Evolutionary conservation across 1,139 yeast genomes (phyloP).

Genomic region (Waltiozyma sp.): DNA sequence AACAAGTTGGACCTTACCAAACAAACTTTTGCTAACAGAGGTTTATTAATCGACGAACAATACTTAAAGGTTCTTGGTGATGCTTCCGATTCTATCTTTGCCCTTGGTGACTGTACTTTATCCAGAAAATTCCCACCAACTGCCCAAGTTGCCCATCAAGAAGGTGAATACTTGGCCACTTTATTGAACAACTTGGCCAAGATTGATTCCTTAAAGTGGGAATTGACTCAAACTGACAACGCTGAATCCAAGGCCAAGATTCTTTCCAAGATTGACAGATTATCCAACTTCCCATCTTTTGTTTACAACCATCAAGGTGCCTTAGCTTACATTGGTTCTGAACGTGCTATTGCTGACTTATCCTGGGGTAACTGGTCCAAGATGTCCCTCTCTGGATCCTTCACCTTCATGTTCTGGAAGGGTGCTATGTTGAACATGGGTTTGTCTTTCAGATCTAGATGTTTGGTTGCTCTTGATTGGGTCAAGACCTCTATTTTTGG

Average conservation of each 20-base stretch:
- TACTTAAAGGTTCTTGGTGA: constrained; percentile 77
- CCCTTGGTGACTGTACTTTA: constrained; percentile 89
- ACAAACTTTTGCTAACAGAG: constrained; percentile 85
- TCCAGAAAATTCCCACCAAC: constrained; percentile 87
- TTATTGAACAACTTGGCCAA: constrained; percentile 61
- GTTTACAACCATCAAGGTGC: constrained; percentile 63
- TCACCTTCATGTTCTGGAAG: constrained; percentile 90
- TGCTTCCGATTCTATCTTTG: constrained; percentile 53
- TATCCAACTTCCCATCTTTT: constrained; percentile 48
- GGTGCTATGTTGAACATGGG: constrained; percentile 90
- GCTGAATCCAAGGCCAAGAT: constrained; percentile 22
- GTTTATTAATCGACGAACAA: constrained; percentile 67
- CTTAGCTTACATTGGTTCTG: constrained; percentile 77
- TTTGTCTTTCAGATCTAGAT: constrained; percentile 78
- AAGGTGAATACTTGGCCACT: constrained; percentile 72
- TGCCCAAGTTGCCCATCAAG: constrained; percentile 95
- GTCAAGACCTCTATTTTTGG: constrained; percentile 77
- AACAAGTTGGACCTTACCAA: constrained; percentile 46
- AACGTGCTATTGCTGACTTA: constrained; percentile 88
- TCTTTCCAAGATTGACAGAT: constrained; percentile 62
- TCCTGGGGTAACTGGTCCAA: constrained; percentile 82
- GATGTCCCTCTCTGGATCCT: constrained; percentile 71
- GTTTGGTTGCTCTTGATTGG: constrained; percentile 83
- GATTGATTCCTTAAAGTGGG: constrained; percentile 49
- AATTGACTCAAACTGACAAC: constrained; percentile 25